Evolutionary conservation across 768 basidiomycete genomes (phyloP).

Genomic region (Hericium coralloides): DNA sequence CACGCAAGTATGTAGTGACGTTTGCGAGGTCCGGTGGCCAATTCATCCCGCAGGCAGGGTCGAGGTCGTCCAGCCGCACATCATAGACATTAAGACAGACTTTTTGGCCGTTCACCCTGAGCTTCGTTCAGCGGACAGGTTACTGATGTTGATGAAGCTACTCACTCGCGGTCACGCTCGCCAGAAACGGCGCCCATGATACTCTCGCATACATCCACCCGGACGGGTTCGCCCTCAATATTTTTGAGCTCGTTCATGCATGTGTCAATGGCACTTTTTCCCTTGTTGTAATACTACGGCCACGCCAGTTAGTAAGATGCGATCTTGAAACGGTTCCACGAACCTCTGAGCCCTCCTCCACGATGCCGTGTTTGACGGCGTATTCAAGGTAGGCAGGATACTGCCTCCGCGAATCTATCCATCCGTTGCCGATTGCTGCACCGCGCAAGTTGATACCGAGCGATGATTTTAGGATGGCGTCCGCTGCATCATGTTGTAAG

Average conservation of each 20-base stretch:
- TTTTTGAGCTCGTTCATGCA: slow-evolving; percentile 45
- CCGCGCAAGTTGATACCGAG: slow-evolving; percentile 63
- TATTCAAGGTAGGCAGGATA: slow-evolving; percentile 89
- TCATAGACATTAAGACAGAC: slow-evolving; percentile 96
- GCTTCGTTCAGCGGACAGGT: neutral
- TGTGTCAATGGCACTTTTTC: slow-evolving; percentile 45
- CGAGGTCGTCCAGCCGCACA: slow-evolving; percentile 76
- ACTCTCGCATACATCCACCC: slow-evolving; percentile 46
- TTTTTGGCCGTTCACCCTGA: slow-evolving; percentile 37
- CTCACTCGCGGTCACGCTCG: slow-evolving; percentile 2
- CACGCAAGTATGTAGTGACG: slow-evolving; percentile 71
- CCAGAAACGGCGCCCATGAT: slow-evolving; percentile 39
- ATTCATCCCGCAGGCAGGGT: slow-evolving; percentile 92
- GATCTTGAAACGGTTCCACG: slow-evolving; percentile 8
- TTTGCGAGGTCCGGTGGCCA: slow-evolving; percentile 86
- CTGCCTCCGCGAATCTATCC: slow-evolving; percentile 87
- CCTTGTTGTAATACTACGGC: slow-evolving; percentile 48
- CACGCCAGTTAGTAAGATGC: neutral
- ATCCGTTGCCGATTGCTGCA: slow-evolving; percentile 92
- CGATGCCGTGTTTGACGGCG: slow-evolving; percentile 65
- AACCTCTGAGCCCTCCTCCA: slow-evolving; percentile 67
- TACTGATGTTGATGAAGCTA: neutral
- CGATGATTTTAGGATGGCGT: slow-evolving; percentile 59
- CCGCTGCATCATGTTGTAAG: slow-evolving; percentile 36
- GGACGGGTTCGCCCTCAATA: slow-evolving; percentile 46